Conservation (phyloP, 1,139 yeast genomes). For the Lodderomyces metapsilosis region DNA sequence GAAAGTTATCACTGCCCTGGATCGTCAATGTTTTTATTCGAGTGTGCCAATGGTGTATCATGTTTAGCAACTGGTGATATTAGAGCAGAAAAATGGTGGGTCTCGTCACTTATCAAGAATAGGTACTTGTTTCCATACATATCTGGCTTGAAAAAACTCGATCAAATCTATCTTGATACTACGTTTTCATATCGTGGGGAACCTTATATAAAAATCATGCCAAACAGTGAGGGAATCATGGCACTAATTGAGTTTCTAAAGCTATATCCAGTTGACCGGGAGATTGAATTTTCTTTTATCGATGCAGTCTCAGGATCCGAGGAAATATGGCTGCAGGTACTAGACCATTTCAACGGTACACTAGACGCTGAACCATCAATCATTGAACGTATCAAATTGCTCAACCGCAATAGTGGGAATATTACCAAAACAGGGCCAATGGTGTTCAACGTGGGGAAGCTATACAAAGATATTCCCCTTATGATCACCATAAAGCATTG, state of each 20-base stretch:
- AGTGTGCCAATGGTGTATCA: conserved; percentile 24
- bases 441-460: conserved; percentile 11
- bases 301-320: conserved; percentile 56
- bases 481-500: conserved; percentile 32
- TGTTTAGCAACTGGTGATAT: conserved; percentile 60
- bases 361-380: conserved; percentile 32
- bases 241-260: conserved; percentile 31
- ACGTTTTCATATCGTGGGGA: conserved; percentile 53
- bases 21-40: conserved; percentile 54
- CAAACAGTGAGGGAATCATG: conserved; percentile 44
- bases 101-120: conserved; percentile 34
- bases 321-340: conserved; percentile 49
- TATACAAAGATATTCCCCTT: conserved; percentile 5
- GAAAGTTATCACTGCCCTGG: conserved; percentile 65
- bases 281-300: conserved; percentile 39
- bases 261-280: conserved; percentile 44
- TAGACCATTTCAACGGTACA: conserved; percentile 27
- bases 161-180: conserved; percentile 56
- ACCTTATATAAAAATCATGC: conserved; percentile 45
- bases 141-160: conserved; percentile 31
- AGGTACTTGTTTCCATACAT: conserved; percentile 46
- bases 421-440: conserved; percentile 7
- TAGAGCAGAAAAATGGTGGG: conserved; percentile 59
- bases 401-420: background rate
- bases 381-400: conserved; percentile 17